Conservation (phyloP, 345 rosid genomes). For the Lumnitzera littorea region DNA sequence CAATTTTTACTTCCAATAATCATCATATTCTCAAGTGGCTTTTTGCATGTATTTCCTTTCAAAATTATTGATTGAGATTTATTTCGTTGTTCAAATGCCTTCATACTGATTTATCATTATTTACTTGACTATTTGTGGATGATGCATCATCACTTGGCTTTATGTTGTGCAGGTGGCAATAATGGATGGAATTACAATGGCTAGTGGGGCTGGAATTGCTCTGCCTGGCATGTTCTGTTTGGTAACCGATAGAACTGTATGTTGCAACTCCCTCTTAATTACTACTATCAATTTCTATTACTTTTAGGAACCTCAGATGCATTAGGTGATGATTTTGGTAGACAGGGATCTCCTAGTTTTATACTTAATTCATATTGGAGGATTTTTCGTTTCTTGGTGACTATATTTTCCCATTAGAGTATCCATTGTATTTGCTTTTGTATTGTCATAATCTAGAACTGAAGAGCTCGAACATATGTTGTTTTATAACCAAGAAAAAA, state of each 20-base stretch:
- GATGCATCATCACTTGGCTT: conserved; percentile 1
- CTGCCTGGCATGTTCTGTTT: conserved; percentile 71
- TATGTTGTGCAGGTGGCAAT: conserved; percentile 56
- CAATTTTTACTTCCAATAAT: background rate
- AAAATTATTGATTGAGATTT: background rate
- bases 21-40: background rate
- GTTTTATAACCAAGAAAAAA: no score
- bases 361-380: no score
- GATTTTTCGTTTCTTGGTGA: no score
- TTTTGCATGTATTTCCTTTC: no score
- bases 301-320: background rate
- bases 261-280: conserved; percentile 21
- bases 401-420: no score
- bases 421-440: no score
- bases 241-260: conserved; percentile 73
- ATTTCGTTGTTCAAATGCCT: background rate
- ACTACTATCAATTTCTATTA: background rate
- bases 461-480: no score
- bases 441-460: no score
- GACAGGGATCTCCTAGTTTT: no score
- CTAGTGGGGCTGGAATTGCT: conserved; percentile 73
- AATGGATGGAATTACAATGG: conserved; percentile 70
- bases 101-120: background rate
- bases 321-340: no score
- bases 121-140: background rate